Evolutionary conservation across 768 basidiomycete genomes (phyloP), one percentile per base, ranked within the genome.

Genomic region (Tylopilus sp.): DNA sequence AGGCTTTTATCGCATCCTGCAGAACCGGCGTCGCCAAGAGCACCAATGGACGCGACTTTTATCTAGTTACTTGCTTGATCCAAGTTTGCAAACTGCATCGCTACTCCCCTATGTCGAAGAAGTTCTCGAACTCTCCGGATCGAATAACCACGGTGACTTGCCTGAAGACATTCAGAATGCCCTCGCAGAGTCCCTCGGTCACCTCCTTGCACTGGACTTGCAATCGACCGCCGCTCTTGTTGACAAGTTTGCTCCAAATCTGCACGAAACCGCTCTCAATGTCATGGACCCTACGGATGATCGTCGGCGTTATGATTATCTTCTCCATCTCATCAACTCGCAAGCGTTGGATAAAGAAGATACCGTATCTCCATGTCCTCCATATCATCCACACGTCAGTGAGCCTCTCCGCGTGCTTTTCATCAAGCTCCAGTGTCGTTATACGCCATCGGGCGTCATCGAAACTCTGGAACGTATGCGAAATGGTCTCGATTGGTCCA

Each of bases 1-100:
- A 1, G 86, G 91, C 0, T 99, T 99, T 74, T 95, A 85, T 68
- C 83, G 94, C 34, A 95, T 99, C 54, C 75, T 99, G 24, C 85
- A 93, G 37, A 76, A 81, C 10, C 87, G 89, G 78, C 84, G 92
- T 71, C 78, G 81, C 17, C 84, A 85, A 45, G 89, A 95, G 43
- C 77, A 72, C 22, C 77, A 80, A 55, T 98, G 93, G 94, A 76
- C 80, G 4, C 76, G 80, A 16, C 75, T 98, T 31, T 70, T 96
- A 25, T 74, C 77, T 44, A 86, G 90, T 4, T 89, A 86, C 63
- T 67, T 98, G 37, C 77, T 82, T 19, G 95, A 98, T 68, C 77
- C 83, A 3, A 81, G 84, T 41, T 68, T 89, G 41, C 76, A 72
- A 10, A 63, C 77, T 4, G 63, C 76, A 3, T 86, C 88, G 24